A percentile compares a stretch with the other conserved stretches of the same genome.
phyloP scores from a whole-genome alignment of 2,329 filamentous ascomycete species.

The Penicillium nordicum region DNA sequence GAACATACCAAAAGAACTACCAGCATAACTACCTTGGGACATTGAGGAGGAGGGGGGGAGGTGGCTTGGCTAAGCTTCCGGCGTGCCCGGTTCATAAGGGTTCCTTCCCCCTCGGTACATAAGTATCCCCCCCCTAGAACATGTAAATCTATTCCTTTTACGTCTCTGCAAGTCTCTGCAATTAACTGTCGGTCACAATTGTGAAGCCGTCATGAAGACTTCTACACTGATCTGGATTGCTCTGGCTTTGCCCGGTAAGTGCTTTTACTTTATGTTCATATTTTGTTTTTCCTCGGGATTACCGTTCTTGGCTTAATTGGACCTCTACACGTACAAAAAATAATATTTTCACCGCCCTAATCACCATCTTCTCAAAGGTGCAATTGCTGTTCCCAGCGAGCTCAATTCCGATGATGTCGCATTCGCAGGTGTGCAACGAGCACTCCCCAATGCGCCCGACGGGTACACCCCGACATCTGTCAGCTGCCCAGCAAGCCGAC shows the following conservation, averaged over 20 bases:
- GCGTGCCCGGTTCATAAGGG: conserved; percentile 21
- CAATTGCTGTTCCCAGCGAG: conserved; percentile 15
- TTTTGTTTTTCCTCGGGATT: neutral
- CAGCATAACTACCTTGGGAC: neutral
- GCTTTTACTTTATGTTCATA: neutral
- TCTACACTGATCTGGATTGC: conserved; percentile 14
- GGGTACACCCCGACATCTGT: conserved; percentile 69
- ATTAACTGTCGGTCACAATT: neutral
- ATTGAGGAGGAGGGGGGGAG: neutral
- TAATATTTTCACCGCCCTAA: neutral
- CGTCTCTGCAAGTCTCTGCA: neutral
- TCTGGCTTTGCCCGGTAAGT: conserved; percentile 20
- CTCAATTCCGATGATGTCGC: conserved; percentile 10
- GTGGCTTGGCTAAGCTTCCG: conserved; percentile 19
- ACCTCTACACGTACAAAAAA: neutral
- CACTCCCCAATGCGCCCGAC: conserved; percentile 57
- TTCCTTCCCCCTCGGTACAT: conserved; percentile 14
- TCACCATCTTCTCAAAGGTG: conserved; percentile 8
- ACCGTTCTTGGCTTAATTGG: neutral
- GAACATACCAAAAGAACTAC: neutral
- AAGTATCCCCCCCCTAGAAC: conserved; percentile 14
- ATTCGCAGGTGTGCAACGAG: conserved; percentile 32
- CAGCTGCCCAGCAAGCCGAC: conserved; percentile 65
- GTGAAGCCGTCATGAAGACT: conserved; percentile 16
- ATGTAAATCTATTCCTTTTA: neutral